Evolutionary conservation across 805 yeast species (phyloP).

Genomic region (Candida morakotiae): DNA sequence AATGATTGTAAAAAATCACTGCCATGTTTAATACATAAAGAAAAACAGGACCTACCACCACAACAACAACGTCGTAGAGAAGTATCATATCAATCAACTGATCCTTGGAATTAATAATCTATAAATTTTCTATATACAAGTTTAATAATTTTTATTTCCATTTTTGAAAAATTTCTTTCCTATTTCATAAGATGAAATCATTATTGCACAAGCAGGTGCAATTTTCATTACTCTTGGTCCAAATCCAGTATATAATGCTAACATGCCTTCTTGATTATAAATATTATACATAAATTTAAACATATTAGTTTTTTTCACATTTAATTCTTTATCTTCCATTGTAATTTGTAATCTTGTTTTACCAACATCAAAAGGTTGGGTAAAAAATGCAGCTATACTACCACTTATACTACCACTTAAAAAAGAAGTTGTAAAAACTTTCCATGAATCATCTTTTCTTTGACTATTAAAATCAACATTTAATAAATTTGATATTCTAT

Average conservation of each 20-base stretch:
- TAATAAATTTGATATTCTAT: slow-evolving; percentile 16
- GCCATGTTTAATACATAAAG: slow-evolving; percentile 2
- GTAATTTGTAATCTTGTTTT: slow-evolving; percentile 80
- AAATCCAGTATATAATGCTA: slow-evolving; percentile 83
- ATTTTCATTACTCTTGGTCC: slow-evolving; percentile 84
- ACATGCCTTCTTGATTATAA: slow-evolving; percentile 66
- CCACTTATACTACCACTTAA: slow-evolving; percentile 84
- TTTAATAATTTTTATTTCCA: slow-evolving; percentile 12
- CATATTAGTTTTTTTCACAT: slow-evolving; percentile 45
- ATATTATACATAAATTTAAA: slow-evolving; percentile 62
- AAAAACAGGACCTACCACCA: not conserved
- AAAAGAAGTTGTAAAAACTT: slow-evolving; percentile 61
- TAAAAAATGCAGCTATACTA: slow-evolving; percentile 73
- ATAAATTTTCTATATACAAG: not conserved
- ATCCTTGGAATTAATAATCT: slow-evolving; percentile 7
- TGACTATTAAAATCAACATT: slow-evolving; percentile 19
- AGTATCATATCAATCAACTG: slow-evolving; percentile 1
- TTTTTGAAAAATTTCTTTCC: slow-evolving; percentile 56
- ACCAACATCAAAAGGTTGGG: slow-evolving; percentile 97
- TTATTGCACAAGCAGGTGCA: slow-evolving; percentile 97
- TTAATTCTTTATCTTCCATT: slow-evolving; percentile 28
- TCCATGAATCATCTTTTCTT: slow-evolving; percentile 31
- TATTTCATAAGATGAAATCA: slow-evolving; percentile 93
- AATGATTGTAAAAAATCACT: slow-evolving; percentile 2
- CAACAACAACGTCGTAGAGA: slow-evolving; percentile 3